Conservation (phyloP, 2,329 filamentous ascomycete genomes). For the Fusarium sp. region DNA sequence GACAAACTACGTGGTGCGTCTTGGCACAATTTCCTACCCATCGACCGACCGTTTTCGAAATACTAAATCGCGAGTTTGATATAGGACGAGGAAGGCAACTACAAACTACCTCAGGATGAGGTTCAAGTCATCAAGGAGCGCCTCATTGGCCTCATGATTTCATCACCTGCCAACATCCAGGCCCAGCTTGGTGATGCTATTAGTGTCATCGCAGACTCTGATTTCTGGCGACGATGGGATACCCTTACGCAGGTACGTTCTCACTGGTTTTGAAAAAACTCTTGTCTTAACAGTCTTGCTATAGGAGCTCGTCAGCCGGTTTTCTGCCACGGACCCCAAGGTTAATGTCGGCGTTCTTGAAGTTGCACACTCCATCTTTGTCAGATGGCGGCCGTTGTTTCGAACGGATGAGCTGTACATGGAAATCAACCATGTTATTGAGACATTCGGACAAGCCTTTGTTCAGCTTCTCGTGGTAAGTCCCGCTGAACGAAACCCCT, state of each 20-base stretch:
- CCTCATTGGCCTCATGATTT: slow-evolving; percentile 96
- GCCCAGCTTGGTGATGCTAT: slow-evolving; percentile 96
- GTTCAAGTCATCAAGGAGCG: slow-evolving; percentile 93
- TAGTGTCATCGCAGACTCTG: slow-evolving; percentile 96
- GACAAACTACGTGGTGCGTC: slow-evolving; percentile 86
- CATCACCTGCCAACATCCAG: slow-evolving; percentile 88
- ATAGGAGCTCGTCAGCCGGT: slow-evolving; percentile 87
- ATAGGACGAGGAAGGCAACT: slow-evolving; percentile 91
- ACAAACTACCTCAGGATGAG: slow-evolving; percentile 87
- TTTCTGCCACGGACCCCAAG: slow-evolving; percentile 85
- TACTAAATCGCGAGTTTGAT: slow-evolving; percentile 37
- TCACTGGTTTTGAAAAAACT: not conserved
- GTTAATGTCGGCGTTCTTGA: slow-evolving; percentile 95
- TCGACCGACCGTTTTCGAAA: slow-evolving; percentile 26
- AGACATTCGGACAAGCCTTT: slow-evolving; percentile 87
- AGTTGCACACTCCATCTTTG: slow-evolving; percentile 98
- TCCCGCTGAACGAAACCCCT: slow-evolving; percentile 1
- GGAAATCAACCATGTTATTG: slow-evolving; percentile 96
- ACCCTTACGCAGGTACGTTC: slow-evolving; percentile 84
- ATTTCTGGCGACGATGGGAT: slow-evolving; percentile 97
- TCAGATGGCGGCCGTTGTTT: slow-evolving; percentile 94
- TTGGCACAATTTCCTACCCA: slow-evolving; percentile 5
- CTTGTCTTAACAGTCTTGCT: slow-evolving; percentile 25
- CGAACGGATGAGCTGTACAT: slow-evolving; percentile 92
- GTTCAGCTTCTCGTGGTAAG: slow-evolving; percentile 82